phyloP scores from a whole-genome alignment of 2,329 filamentous ascomycete species.

The Graphium sp. region DNA sequence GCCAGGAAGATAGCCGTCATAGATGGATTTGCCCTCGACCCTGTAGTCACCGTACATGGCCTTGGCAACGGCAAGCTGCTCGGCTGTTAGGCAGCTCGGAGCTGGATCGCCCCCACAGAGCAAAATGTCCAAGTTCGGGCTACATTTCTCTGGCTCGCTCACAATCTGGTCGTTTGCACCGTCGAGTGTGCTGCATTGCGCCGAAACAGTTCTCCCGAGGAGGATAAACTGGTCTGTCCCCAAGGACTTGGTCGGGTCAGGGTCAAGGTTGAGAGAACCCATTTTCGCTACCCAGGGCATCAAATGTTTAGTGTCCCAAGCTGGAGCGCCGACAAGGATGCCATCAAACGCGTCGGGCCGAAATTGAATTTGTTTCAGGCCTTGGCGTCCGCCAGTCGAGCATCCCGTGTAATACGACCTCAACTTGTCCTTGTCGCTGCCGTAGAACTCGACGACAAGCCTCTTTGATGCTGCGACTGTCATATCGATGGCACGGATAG shows the following conservation, averaged over 20 bases:
- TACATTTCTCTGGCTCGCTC: constrained; percentile 24
- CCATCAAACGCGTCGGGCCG: constrained; percentile 30
- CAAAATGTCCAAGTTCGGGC: constrained; percentile 20
- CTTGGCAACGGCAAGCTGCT: constrained; percentile 17
- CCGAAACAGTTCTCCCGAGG: constrained; percentile 23
- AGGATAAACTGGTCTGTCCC: constrained; percentile 20
- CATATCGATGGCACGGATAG: constrained; percentile 25
- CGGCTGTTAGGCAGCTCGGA: constrained; percentile 20
- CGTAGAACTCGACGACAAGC: constrained; percentile 29
- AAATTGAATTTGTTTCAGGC: constrained; percentile 25
- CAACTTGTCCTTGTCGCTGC: constrained; percentile 10
- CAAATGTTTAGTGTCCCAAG: constrained; percentile 27
- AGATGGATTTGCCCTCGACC: constrained; percentile 12
- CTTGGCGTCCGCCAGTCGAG: constrained; percentile 33
- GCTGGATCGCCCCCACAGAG: constrained; percentile 16
- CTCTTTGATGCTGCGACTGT: constrained; percentile 18
- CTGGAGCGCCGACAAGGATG: constrained; percentile 25
- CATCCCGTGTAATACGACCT: constrained; percentile 26
- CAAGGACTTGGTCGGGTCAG: constrained; percentile 24
- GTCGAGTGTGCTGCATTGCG: constrained; percentile 33
- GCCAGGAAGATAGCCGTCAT: constrained; percentile 23
- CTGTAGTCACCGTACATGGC: constrained; percentile 14
- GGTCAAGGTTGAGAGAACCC: constrained; percentile 29
- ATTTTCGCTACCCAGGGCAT: constrained; percentile 14
- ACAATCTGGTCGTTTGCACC: constrained; percentile 31